A percentile compares a stretch with the other conserved stretches of the same genome.
Evolutionary conservation across 148 eudicot species (phyloP).

Genomic region (Nepenthes gracilis): DNA sequence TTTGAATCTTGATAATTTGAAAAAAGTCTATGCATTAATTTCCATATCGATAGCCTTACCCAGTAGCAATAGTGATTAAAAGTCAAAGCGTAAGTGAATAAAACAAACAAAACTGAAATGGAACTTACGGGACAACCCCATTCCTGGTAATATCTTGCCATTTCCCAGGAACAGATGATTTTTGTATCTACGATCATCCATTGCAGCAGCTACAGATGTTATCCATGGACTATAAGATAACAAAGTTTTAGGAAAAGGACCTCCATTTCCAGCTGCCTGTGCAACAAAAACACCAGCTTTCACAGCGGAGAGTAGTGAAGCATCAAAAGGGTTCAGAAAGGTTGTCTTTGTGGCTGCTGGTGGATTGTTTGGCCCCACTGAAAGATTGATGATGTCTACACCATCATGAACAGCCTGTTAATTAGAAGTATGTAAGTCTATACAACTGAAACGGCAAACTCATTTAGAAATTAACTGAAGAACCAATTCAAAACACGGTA

Average conservation of each 20-base stretch:
- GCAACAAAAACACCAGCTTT: conserved; percentile 95
- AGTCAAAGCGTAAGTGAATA: background rate
- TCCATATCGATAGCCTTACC: too few species aligned
- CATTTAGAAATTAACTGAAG: too few species aligned
- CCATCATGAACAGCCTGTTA: conserved; percentile 96
- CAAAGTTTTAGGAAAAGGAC: conserved; percentile 79
- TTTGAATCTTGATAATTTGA: too few species aligned
- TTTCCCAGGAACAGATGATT: conserved; percentile 79
- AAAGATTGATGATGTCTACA: conserved; percentile 91
- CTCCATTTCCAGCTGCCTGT: conserved; percentile 98
- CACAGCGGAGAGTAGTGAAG: conserved; percentile 74
- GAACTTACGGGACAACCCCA: conserved; percentile 83
- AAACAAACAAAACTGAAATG: background rate
- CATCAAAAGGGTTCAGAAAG: conserved; percentile 86
- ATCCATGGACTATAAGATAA: conserved; percentile 99
- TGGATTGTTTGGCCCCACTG: conserved; percentile 91
- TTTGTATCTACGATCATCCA: conserved; percentile 90
- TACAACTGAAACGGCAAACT: background rate
- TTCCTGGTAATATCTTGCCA: conserved; percentile 66
- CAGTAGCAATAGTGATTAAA: too few species aligned
- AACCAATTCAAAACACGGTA: background rate
- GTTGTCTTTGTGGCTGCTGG: conserved; percentile 86
- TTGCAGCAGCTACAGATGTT: conserved; percentile 91
- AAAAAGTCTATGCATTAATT: too few species aligned
- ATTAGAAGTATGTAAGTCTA: conserved; percentile 2